Percentiles rank a stretch among this genome's conserved stretches.
phyloP scores from a whole-genome alignment of 345 rosid species.

The Hibiscus trionum region DNA sequence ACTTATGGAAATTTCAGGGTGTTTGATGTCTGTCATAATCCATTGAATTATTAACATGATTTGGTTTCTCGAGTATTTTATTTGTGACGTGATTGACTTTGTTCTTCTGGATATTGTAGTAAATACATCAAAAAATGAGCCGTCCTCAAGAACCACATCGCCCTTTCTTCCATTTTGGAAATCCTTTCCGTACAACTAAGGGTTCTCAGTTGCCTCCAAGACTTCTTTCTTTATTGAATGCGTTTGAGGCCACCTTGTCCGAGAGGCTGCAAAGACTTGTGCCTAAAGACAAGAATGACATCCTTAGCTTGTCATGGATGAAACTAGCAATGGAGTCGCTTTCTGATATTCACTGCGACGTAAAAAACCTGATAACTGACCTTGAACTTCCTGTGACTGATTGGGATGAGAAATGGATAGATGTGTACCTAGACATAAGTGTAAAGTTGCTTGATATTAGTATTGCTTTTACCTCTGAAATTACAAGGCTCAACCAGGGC shows the following conservation, averaged over 20 bases:
- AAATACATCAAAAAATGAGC: constrained; percentile 46
- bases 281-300: background rate
- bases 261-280: background rate
- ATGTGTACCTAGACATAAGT: background rate
- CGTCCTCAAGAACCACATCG: constrained; percentile 66
- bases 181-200: constrained; percentile 79
- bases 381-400: background rate
- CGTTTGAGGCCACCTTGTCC: background rate
- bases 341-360: background rate
- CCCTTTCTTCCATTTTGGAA: constrained; percentile 74
- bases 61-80: background rate
- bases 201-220: background rate
- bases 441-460: background rate
- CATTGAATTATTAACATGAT: background rate
- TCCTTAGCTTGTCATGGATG: background rate
- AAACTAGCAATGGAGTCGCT: background rate
- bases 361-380: background rate
- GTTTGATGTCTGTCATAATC: background rate
- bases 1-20: background rate
- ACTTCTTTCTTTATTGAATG: background rate
- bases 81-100: background rate
- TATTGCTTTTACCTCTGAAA: background rate
- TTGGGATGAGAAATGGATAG: background rate
- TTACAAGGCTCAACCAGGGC: background rate
- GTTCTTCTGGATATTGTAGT: constrained; percentile 22